Base-by-base conservation (phyloP, 2,329 filamentous ascomycete genomes). In the Colletotrichum sp. region DNA sequence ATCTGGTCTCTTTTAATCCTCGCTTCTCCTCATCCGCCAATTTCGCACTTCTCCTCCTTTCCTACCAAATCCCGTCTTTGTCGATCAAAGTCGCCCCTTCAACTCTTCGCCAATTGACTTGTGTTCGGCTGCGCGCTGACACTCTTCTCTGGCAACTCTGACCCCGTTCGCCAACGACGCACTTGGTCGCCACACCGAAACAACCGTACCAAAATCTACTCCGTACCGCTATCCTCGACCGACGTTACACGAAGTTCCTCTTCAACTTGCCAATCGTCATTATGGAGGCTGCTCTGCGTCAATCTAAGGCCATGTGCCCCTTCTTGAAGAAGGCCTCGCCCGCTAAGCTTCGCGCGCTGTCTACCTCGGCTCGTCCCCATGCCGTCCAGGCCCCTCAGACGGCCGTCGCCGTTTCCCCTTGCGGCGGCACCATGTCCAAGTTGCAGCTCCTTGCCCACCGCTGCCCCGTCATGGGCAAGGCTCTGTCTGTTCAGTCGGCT, bases 381-480 rank as follows among this genome's bases (percentile, higher is more conserved):
- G 74, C 70, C 58, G 48, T 76, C 21, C 69, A 75, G 73, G 70
- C 74, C 24, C 83, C 91, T 80, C 91, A 92, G 84, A 90, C 82
- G 69, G 78, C 81, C 43, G 81, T 90, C 77, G 94, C 94, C 38
- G 81, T 90, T 77, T 94, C 94, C 70, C 94, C 93, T 73, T 94
- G 96, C 82, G 96, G 96, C 79, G 95, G 96, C 82, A 95, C 95
- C 86, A 98, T 99, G 92, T 98, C 96, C 82, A 99, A 98, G 88
- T 91, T 99, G 82, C 97, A 99, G 89, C 92, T 97, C 80, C 93
- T 98, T 82, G 97, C 95, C 82, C 94, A 96, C 83, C 95, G 96
- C 85, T 99, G 97, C 91, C 97, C 97, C 75, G 94, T 99, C 86
- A 99, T 99, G 97, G 96, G 96, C 85, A 98, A 98, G 90, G 97